Conservation (phyloP, 129 eudicot species). For the Logfia minima region DNA sequence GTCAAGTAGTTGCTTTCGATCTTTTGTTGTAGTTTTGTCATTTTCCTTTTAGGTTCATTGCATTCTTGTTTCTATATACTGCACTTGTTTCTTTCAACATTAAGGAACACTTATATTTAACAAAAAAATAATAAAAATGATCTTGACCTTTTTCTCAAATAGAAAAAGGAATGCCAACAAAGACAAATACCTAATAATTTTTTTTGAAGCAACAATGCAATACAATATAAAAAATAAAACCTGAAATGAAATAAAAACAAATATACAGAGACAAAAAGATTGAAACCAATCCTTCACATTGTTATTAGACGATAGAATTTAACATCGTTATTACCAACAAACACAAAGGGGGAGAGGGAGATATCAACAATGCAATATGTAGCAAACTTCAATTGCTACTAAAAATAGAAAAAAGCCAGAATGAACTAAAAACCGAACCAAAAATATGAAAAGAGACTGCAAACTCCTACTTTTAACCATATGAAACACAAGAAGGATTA, state of each 20-base stretch:
- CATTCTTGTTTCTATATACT: background rate
- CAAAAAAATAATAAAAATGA: no score
- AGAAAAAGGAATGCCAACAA: no score
- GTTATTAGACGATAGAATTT: slow-evolving; percentile 23
- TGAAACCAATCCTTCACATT: slow-evolving; percentile 24
- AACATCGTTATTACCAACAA: slow-evolving; percentile 28
- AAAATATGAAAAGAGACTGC: background rate
- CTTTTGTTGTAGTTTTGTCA: background rate
- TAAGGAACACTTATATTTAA: no score
- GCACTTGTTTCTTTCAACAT: no score
- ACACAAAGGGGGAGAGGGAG: slow-evolving; percentile 3
- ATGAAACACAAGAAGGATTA: slow-evolving; percentile 19
- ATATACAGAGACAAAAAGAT: slow-evolving; percentile 2
- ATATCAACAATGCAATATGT: slow-evolving; percentile 22
- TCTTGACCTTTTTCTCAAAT: no score
- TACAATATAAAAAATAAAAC: background rate
- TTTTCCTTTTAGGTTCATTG: background rate
- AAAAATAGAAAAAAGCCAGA: slow-evolving; percentile 14
- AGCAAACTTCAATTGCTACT: slow-evolving; percentile 16
- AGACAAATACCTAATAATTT: no score
- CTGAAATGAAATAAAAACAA: background rate
- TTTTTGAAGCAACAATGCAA: background rate
- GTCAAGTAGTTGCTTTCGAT: background rate
- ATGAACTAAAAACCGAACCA: background rate
- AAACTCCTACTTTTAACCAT: slow-evolving; percentile 14